These are phyloP conservation scores for Protomyces gravidus DNA, from an alignment of 1,139 yeast species.

Conservation along the genomic window DNA sequence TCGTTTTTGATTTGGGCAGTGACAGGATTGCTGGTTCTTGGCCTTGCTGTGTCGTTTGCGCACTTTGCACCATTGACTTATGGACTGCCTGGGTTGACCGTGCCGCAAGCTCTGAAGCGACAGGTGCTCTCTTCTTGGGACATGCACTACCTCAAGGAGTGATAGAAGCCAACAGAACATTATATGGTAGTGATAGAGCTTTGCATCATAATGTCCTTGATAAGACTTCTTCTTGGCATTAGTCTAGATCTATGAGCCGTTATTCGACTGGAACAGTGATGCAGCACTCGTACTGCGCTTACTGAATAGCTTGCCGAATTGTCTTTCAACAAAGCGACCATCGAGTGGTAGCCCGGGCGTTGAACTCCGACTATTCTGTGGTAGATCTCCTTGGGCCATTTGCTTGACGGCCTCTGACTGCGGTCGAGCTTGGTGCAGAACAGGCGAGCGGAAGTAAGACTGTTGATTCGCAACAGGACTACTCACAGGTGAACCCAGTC, in stretches of 20 bases:
- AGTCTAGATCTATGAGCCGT: no score
- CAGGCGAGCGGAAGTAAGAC: background rate
- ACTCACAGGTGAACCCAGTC: background rate
- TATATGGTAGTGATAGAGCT: no score
- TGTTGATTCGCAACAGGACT: background rate
- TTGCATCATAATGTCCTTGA: no score
- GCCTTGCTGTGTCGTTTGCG: slow-evolving; percentile 60
- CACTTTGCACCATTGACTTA: slow-evolving; percentile 82
- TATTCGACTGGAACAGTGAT: background rate
- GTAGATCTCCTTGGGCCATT: background rate
- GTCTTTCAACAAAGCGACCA: background rate
- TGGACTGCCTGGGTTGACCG: slow-evolving; percentile 63
- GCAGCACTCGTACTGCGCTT: background rate
- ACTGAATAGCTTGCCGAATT: background rate
- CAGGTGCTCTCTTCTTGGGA: slow-evolving; percentile 71
- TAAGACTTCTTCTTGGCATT: no score
- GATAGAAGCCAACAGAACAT: no score
- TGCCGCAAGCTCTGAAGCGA: slow-evolving; percentile 64
- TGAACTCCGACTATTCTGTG: background rate
- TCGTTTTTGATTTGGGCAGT: slow-evolving; percentile 6
- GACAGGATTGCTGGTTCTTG: slow-evolving; percentile 44
- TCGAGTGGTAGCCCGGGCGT: background rate
- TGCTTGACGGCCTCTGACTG: background rate
- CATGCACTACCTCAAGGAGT: slow-evolving; percentile 80
- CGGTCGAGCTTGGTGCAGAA: background rate